A percentile compares a stretch with the other conserved stretches of the same genome.
phyloP scores from a whole-genome alignment of 2,329 filamentous ascomycete species.

The Ceratocystis ficicola region DNA sequence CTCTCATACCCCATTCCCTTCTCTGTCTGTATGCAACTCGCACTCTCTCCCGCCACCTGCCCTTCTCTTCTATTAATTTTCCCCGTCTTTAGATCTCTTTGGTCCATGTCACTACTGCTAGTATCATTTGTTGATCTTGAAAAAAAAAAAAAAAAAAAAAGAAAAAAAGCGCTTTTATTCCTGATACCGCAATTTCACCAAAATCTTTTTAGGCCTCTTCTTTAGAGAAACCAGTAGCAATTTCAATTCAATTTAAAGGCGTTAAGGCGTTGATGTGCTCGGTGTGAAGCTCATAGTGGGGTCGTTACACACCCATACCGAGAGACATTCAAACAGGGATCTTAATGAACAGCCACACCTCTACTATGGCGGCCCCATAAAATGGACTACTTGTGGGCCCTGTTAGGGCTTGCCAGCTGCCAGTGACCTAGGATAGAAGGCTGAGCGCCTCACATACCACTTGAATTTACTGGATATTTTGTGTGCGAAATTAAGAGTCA shows the following conservation, averaged over 20 bases:
- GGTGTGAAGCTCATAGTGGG: conserved; percentile 10
- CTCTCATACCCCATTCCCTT: background rate
- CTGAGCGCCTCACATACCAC: background rate
- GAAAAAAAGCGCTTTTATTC: background rate
- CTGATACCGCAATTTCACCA: conserved; percentile 9
- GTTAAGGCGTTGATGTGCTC: background rate
- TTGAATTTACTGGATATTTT: conserved; percentile 14
- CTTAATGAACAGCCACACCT: background rate
- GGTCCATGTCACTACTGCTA: background rate
- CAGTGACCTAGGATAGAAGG: background rate
- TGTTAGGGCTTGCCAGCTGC: conserved; percentile 18
- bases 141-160: background rate
- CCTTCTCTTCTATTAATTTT: background rate
- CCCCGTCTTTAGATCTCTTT: conserved; percentile 1
- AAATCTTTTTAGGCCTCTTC: background rate
- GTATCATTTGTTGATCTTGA: conserved; percentile 1
- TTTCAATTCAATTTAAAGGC: background rate
- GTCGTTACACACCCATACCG: background rate
- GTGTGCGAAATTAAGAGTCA: conserved; percentile 19
- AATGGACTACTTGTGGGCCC: background rate
- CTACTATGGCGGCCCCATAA: background rate
- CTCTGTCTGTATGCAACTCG: background rate
- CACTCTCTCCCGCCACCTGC: background rate
- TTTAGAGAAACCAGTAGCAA: background rate
- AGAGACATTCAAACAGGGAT: background rate